Conservation (phyloP, 352 stramenopile genomes). For the Chloridella minuta region DNA sequence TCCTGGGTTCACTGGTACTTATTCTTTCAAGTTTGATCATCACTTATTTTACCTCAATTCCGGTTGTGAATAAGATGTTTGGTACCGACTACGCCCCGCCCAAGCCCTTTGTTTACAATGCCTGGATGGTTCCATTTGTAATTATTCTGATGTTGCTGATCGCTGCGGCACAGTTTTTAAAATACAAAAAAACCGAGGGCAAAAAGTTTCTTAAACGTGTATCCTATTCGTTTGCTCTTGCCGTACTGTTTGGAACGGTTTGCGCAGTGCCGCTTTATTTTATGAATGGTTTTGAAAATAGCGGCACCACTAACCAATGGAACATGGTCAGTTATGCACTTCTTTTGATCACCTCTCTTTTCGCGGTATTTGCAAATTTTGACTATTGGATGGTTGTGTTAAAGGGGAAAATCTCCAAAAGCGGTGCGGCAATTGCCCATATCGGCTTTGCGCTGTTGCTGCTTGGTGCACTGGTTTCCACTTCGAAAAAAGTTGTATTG, state of each 20-base stretch:
- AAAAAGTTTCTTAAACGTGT: neutral
- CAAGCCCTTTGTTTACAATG: neutral
- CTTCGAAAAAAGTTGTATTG: neutral
- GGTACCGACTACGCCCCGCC: neutral
- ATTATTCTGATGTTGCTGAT: neutral
- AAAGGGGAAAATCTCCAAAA: conserved; percentile 2
- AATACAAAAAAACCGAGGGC: neutral
- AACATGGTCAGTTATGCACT: neutral
- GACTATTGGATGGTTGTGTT: neutral
- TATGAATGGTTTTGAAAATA: neutral
- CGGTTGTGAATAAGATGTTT: neutral
- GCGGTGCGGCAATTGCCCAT: neutral
- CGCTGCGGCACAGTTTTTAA: neutral
- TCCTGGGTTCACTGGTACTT: neutral
- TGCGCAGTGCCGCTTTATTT: neutral
- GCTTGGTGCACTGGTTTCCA: neutral
- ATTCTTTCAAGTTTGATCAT: neutral
- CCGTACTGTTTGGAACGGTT: neutral
- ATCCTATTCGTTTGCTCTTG: neutral
- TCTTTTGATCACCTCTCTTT: neutral
- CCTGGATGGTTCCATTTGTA: neutral
- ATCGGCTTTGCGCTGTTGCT: neutral
- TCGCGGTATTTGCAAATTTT: neutral
- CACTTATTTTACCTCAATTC: neutral
- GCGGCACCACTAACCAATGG: neutral